Base-by-base conservation (phyloP, 2,329 filamentous ascomycete genomes). In the Colletotrichum sp. region DNA sequence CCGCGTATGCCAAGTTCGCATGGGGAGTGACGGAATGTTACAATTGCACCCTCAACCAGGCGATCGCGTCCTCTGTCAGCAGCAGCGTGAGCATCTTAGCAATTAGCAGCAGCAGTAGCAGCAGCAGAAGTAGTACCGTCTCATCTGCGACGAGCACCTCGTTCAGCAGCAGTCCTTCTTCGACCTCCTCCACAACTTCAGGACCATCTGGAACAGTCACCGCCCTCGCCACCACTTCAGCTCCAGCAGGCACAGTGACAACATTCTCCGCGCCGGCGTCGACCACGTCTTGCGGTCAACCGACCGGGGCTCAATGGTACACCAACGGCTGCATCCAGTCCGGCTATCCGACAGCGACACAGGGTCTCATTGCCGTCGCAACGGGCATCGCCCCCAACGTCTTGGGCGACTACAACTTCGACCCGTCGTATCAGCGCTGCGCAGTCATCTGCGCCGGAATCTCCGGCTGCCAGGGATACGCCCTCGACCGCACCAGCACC, bases 291-390 rank as follows among this genome's bases (percentile, higher is more conserved):
- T 73, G 71, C 55, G 36, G 32, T 26, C 16, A n/a, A 21, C 71
- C 71, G 18, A 72, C 69, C 10, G 64, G 55, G 10, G 64, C 55
- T 36, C 65, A 68, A 44, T 73, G 21, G 12, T 69, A 63, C 36
- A 73, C 71, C 18, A 73, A 73, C 65, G 71, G 64, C 26, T 73
- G 71, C 34, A 52, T 55, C n/a, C 67, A 62, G 26, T 73, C 71
- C n/a, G 71, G 71, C 16, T 60, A 60, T 16, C 36, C 70, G 15
- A 72, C 70, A 3, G 63, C 64, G 6, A 68, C 70, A 0, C 15
- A 30, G 6, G 64, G 21, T 10, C 70, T 72, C 39, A 32, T 72
- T 34, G 70, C 70, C 65, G 64, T 72, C 16, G 64, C 70, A 1
- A 72, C 70, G 15, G 70, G 70, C 9, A 72, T 68, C 36, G 64